A percentile compares a stretch with the other conserved stretches of the same genome.
Conservation (phyloP, 176 grass and related monocot genomes). For the Themeda triandra region DNA sequence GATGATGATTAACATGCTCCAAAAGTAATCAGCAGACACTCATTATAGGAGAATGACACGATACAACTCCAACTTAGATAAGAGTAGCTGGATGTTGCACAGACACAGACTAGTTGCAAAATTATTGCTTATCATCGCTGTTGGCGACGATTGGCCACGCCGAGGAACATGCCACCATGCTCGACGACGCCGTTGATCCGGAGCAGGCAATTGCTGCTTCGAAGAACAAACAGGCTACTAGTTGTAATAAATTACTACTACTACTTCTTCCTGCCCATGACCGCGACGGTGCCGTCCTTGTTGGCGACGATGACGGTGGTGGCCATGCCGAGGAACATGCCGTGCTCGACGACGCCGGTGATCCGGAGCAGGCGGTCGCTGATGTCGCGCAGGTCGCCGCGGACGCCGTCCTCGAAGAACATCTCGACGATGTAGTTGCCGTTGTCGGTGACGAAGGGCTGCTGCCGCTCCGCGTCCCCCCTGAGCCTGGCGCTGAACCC, state of each 20-base stretch:
- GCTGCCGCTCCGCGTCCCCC: neutral
- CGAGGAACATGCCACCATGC: neutral
- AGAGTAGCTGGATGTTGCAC: neutral
- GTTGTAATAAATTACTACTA: neutral
- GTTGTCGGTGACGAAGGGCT: neutral
- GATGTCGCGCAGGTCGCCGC: neutral
- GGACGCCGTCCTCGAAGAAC: neutral
- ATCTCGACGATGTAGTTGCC: neutral
- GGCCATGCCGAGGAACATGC: neutral
- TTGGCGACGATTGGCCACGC: neutral
- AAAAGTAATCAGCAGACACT: neutral
- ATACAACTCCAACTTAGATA: neutral
- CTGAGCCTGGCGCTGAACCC: constrained; percentile 52
- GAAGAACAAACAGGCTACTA: neutral
- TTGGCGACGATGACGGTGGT: neutral
- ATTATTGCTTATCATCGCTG: neutral
- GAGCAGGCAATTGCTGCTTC: neutral
- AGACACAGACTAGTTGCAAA: neutral
- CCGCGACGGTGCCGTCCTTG: neutral
- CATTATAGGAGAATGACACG: neutral
- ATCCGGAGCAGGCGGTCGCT: neutral
- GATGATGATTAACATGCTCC: neutral
- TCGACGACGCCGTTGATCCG: neutral
- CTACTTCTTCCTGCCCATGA: neutral
- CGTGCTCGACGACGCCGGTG: neutral